These are phyloP conservation scores for Cardiospermum halicacabum DNA, from an alignment of 345 rosid species.

Conservation along the genomic window DNA sequence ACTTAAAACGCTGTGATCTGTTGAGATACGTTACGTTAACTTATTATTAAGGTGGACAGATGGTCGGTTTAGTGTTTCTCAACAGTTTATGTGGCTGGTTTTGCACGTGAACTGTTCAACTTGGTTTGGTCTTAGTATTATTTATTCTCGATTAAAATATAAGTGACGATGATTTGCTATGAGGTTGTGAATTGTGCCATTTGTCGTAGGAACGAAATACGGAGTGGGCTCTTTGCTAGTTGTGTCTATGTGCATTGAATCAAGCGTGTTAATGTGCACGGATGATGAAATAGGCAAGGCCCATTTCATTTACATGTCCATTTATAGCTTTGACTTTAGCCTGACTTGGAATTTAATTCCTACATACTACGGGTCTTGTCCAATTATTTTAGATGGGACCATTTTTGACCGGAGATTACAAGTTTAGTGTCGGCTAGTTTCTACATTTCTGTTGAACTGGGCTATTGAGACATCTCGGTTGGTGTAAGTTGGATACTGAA, in stretches of 20 bases:
- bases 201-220: background rate
- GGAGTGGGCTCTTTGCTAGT: no score
- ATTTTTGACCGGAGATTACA: background rate
- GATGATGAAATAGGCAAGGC: no score
- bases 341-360: background rate
- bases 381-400: background rate
- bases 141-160: background rate
- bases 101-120: background rate
- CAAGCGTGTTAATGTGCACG: no score
- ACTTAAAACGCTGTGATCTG: background rate
- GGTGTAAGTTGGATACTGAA: background rate
- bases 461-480: background rate
- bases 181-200: background rate
- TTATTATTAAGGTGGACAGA: background rate
- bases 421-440: background rate
- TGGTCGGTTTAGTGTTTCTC: conserved; percentile 4
- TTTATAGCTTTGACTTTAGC: background rate
- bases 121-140: background rate
- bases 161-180: no score
- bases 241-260: no score
- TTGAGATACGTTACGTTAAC: background rate
- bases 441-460: background rate
- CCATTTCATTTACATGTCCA: background rate
- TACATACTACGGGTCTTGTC: background rate
- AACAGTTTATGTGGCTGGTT: background rate